phyloP scores from a whole-genome alignment of 2,329 filamentous ascomycete genomes.

The Metarhizium humberi region DNA sequence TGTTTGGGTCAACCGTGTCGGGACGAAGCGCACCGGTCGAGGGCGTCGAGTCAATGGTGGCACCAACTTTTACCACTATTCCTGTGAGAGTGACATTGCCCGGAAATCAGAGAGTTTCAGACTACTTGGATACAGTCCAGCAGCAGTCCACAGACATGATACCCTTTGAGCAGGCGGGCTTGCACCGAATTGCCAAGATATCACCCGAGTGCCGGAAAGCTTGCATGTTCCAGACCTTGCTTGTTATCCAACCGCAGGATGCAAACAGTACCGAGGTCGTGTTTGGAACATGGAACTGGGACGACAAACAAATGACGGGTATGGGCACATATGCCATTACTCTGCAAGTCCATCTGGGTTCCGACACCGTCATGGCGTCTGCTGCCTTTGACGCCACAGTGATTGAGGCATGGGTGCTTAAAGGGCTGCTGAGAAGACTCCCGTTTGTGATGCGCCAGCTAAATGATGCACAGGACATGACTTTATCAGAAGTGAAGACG shows the following conservation, averaged over 20 bases:
- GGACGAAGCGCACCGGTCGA: constrained; percentile 21
- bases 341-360: too few species aligned
- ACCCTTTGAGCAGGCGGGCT: constrained; percentile 11
- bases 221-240: constrained; percentile 18
- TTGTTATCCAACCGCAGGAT: constrained; percentile 18
- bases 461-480: too few species aligned
- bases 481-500: too few species aligned
- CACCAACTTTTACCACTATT: constrained; percentile 30
- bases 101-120: constrained; percentile 10
- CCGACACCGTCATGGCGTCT: too few species aligned
- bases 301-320: too few species aligned
- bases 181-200: constrained; percentile 13
- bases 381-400: too few species aligned
- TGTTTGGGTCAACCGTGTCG: constrained; percentile 33
- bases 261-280: not conserved
- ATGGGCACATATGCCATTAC: too few species aligned
- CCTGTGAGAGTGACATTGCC: constrained; percentile 28
- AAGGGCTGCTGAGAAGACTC: too few species aligned
- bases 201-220: constrained; percentile 8
- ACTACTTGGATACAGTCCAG: constrained; percentile 9
- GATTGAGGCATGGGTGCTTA: too few species aligned
- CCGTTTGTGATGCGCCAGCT: too few species aligned
- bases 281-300: not conserved
- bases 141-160: constrained; percentile 10
- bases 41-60: constrained; percentile 13